Percentiles rank a stretch among this genome's conserved stretches.
Conservation (phyloP, 352 stramenopile species). For the Halophytophthora batemanensis region DNA sequence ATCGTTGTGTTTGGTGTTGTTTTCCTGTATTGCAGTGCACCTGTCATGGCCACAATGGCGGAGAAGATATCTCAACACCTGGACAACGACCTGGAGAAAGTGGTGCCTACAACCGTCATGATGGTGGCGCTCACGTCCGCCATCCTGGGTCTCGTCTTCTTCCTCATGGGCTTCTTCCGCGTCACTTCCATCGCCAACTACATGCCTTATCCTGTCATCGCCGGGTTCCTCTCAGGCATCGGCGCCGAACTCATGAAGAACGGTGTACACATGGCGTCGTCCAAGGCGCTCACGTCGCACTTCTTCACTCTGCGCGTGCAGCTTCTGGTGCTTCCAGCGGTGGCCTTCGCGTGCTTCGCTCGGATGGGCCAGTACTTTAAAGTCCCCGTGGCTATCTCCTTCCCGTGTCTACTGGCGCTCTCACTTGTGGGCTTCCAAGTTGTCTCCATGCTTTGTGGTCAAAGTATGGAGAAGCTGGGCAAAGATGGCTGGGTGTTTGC, state of each 20-base stretch:
- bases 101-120: conserved; percentile 69
- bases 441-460: conserved; percentile 21
- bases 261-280: conserved; percentile 74
- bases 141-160: conserved; percentile 59
- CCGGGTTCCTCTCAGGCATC: conserved; percentile 77
- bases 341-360: conserved; percentile 56
- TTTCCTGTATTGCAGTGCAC: conserved; percentile 37
- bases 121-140: conserved; percentile 71
- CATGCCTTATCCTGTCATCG: conserved; percentile 83
- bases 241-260: conserved; percentile 76
- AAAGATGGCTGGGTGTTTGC: conserved; percentile 59
- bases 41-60: conserved; percentile 74
- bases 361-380: conserved; percentile 57
- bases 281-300: conserved; percentile 39
- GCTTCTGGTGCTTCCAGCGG: conserved; percentile 47
- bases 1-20: not conserved
- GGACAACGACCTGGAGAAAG: conserved; percentile 51
- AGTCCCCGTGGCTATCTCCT: conserved; percentile 65
- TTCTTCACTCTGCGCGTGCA: conserved; percentile 66
- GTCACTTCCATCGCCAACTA: conserved; percentile 83
- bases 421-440: conserved; percentile 66
- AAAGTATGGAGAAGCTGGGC: conserved; percentile 33
- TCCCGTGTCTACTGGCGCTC: conserved; percentile 57
- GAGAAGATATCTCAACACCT: conserved; percentile 59
- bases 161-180: conserved; percentile 63